phyloP scores from a whole-genome alignment of 1,284 basidiomycete genomes.

The Laetiporus sulphureus region DNA sequence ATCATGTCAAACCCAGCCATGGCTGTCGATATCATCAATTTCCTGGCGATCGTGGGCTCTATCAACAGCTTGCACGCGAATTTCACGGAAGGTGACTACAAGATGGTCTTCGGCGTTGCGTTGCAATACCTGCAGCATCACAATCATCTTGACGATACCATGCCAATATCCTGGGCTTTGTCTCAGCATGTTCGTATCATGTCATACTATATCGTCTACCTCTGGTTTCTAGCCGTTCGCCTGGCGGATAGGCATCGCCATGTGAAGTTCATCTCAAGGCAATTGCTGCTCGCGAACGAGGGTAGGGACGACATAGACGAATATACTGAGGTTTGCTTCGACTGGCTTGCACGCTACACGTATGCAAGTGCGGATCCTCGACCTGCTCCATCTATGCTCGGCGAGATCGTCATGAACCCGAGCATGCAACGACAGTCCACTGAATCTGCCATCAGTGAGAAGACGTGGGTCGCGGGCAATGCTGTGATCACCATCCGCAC shows the following conservation, averaged over 20 bases:
- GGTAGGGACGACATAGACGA: slow-evolving; percentile 75
- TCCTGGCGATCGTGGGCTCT: slow-evolving; percentile 86
- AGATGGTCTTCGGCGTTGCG: slow-evolving; percentile 92
- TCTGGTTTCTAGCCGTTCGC: slow-evolving; percentile 92
- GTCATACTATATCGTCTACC: slow-evolving; percentile 90
- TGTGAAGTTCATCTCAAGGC: slow-evolving; percentile 83
- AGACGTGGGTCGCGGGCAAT: slow-evolving; percentile 87
- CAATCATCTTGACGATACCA: slow-evolving; percentile 59
- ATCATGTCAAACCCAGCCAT: slow-evolving; percentile 94
- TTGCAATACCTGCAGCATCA: slow-evolving; percentile 94
- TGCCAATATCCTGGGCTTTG: slow-evolving; percentile 76
- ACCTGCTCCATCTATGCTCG: slow-evolving; percentile 76
- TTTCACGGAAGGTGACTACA: slow-evolving; percentile 90
- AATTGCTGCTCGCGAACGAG: slow-evolving; percentile 86
- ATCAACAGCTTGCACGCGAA: slow-evolving; percentile 80
- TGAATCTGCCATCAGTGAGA: slow-evolving; percentile 44
- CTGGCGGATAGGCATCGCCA: slow-evolving; percentile 81
- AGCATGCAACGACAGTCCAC: slow-evolving; percentile 22
- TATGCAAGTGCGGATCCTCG: slow-evolving; percentile 93
- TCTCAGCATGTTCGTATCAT: slow-evolving; percentile 94
- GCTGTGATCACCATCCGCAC: slow-evolving; percentile 82
- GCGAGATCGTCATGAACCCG: slow-evolving; percentile 64
- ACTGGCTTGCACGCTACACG: slow-evolving; percentile 94
- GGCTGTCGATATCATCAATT: slow-evolving; percentile 93
- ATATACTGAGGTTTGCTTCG: slow-evolving; percentile 94